Evolutionary conservation across 2,329 filamentous ascomycete genomes (phyloP), one percentile per base, ranked within the genome.

Genomic region (Epichloe typhina): DNA sequence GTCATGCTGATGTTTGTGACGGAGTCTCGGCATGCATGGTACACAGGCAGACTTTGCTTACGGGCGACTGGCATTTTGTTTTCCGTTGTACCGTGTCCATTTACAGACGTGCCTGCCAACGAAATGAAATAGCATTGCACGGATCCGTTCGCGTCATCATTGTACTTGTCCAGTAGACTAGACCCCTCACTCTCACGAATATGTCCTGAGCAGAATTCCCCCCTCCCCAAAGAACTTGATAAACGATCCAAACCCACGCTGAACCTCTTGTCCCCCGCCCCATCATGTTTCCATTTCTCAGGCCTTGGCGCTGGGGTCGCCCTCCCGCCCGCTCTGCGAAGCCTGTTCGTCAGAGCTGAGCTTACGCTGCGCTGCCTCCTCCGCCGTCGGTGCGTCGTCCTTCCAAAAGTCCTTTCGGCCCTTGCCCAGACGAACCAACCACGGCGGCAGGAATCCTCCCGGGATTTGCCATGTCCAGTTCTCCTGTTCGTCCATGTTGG

Each of bases 351-450:
- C 55, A 4, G 49, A 52, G 36, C 53, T 56, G 40, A 52, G 23
- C 21, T 59, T 58, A n/a, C 21, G 47, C 33, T 57, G 53, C 11
- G 39, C 33, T 7, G 31, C 47, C 13, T 50, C 46, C 26, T 52
- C 47, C 2, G 54, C 53, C 17, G 52, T 48, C n/a, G 58, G 56
- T 9, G 55, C 47, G 1, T 65, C 61, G 45, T 63, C 61, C 38
- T 72, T 72, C 85, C 86, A 89, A 63, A 90, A 90, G 58, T 84
- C 77, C 68, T 76, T 84, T 72, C 88, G 85, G 31, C 87, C 87
- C 38, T 69, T 69, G 0, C 67, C 62, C 4, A 84, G 69, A 33
- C 88, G 76, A 52, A 73, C 70, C 48, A 88, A 62, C 88, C 88
- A 94, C 0, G 79, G 79, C 0, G 88, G 87, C 26, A 90, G 67